A percentile compares a stretch with the other conserved stretches of the same genome.
phyloP scores from a whole-genome alignment of 345 rosid genomes.

The Firmiana major region DNA sequence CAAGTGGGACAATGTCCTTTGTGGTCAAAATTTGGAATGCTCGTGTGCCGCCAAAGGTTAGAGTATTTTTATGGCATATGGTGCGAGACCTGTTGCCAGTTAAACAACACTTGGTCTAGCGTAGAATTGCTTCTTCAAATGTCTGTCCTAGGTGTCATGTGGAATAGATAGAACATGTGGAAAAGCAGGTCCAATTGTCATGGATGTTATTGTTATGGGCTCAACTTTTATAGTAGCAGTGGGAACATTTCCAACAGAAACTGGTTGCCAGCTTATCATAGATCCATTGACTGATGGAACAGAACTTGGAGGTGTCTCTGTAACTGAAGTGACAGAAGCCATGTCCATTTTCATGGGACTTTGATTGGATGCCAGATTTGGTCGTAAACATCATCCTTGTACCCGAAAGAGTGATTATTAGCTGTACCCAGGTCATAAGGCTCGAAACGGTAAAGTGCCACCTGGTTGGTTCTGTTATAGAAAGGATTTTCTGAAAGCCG shows the following conservation, averaged over 20 bases:
- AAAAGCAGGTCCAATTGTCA: slow-evolving; percentile 59
- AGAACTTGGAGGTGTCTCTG: slow-evolving; percentile 59
- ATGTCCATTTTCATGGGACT: slow-evolving; percentile 84
- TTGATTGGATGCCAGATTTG: slow-evolving; percentile 62
- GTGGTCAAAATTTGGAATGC: too few relatives aligned
- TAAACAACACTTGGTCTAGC: too few relatives aligned
- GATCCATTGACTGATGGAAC: slow-evolving; percentile 73
- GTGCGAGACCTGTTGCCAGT: too few relatives aligned
- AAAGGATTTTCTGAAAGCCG: not conserved
- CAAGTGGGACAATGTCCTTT: too few relatives aligned
- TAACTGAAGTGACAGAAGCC: slow-evolving; percentile 56
- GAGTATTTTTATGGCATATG: too few relatives aligned
- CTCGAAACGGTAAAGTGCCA: rapidly evolving
- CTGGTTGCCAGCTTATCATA: slow-evolving; percentile 54
- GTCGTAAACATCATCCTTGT: too few relatives aligned
- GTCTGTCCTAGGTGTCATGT: slow-evolving; percentile 71
- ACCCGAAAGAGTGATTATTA: not conserved
- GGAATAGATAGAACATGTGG: slow-evolving; percentile 65
- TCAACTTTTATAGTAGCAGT: slow-evolving; percentile 88
- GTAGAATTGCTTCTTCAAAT: too few relatives aligned
- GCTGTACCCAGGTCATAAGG: not conserved
- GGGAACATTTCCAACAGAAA: slow-evolving; percentile 70
- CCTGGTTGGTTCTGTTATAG: not conserved
- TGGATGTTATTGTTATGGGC: slow-evolving; percentile 75
- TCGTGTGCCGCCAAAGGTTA: too few relatives aligned